A percentile compares a stretch with the other conserved stretches of the same genome.
phyloP scores from a whole-genome alignment of 768 basidiomycete genomes.

The Coprinellus micaceus region DNA sequence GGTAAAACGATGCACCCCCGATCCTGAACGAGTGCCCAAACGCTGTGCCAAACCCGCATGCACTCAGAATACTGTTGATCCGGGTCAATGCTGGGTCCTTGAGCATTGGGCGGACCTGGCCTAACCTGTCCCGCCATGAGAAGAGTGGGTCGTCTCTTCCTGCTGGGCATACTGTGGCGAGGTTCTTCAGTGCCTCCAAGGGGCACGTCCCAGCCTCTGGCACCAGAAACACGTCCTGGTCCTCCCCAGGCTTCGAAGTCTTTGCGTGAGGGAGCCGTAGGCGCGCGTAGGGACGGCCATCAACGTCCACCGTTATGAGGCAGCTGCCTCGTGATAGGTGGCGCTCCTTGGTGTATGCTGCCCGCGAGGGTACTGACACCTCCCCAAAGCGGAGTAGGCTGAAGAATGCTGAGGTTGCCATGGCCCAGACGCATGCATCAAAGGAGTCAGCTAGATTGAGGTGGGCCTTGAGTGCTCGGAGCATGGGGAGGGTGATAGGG shows the following conservation, averaged over 20 bases:
- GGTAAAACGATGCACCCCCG: conserved; percentile 35
- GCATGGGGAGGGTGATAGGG: conserved; percentile 31
- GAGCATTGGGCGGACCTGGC: conserved; percentile 27
- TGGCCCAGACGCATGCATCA: conserved; percentile 39
- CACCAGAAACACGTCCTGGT: conserved; percentile 26
- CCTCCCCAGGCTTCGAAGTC: conserved; percentile 30
- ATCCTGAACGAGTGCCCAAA: conserved; percentile 44
- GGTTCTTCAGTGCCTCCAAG: conserved; percentile 27
- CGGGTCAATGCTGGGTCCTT: conserved; percentile 20
- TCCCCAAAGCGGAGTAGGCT: conserved; percentile 38
- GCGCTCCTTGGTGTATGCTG: conserved; percentile 15
- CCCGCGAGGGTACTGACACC: conserved; percentile 22
- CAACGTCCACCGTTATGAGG: conserved; percentile 19
- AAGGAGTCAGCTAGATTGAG: conserved; percentile 29
- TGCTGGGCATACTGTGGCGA: conserved; percentile 24
- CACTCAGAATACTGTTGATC: conserved; percentile 27
- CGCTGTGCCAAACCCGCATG: conserved; percentile 25
- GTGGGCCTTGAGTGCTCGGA: conserved; percentile 15
- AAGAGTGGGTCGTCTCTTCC: conserved; percentile 28
- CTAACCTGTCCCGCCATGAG: conserved; percentile 28
- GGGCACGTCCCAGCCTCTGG: conserved; percentile 24
- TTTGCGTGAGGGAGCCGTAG: conserved; percentile 34
- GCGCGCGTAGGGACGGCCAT: conserved; percentile 23
- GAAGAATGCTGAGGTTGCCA: conserved; percentile 34
- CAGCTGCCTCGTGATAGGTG: conserved; percentile 25